Percentiles rank a stretch among this genome's conserved stretches.
These are phyloP conservation scores for Amphirosellinia nigrospora DNA, from an alignment of 495 filamentous ascomycete species.

Conservation along the genomic window DNA sequence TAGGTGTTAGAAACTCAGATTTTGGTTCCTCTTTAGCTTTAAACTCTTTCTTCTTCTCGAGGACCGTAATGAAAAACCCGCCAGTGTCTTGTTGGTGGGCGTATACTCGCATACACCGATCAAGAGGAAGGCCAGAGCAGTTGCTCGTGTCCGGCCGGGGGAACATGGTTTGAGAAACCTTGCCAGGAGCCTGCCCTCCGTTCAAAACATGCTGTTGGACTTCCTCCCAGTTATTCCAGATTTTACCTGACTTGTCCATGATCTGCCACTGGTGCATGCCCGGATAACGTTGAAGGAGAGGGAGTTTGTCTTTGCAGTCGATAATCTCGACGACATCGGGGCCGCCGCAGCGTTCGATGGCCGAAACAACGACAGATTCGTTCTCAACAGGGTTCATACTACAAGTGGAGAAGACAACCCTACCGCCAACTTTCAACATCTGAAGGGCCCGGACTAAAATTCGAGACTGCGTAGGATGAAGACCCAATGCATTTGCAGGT, in stretches of 20 bases:
- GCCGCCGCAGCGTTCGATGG: slow-evolving; percentile 91
- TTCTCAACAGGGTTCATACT: slow-evolving; percentile 98
- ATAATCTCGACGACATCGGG: slow-evolving; percentile 78
- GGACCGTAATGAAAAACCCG: slow-evolving; percentile 93
- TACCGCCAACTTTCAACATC: slow-evolving; percentile 93
- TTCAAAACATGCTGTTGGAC: slow-evolving; percentile 67
- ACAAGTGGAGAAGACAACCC: slow-evolving; percentile 96
- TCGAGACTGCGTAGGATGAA: slow-evolving; percentile 82
- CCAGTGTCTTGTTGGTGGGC: slow-evolving; percentile 95
- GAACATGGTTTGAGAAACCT: slow-evolving; percentile 83
- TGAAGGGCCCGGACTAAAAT: slow-evolving; percentile 93
- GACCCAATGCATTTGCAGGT: slow-evolving; percentile 79
- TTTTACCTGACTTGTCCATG: slow-evolving; percentile 78
- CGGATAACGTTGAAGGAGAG: slow-evolving; percentile 72
- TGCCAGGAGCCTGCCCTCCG: slow-evolving; percentile 61
- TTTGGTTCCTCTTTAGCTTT: slow-evolving; percentile 78
- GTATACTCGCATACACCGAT: slow-evolving; percentile 91
- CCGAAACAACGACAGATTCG: slow-evolving; percentile 82
- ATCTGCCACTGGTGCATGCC: slow-evolving; percentile 84
- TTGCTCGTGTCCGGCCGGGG: slow-evolving; percentile 63
- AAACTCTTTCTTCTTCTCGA: slow-evolving; percentile 91
- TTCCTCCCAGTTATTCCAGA: slow-evolving; percentile 80
- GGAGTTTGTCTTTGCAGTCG: slow-evolving; percentile 78
- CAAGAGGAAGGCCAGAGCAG: slow-evolving; percentile 69
- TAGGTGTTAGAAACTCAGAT: slow-evolving; percentile 47